Base-by-base conservation (phyloP, 2,329 filamentous ascomycete genomes). In the Xylariaceae sp. region DNA sequence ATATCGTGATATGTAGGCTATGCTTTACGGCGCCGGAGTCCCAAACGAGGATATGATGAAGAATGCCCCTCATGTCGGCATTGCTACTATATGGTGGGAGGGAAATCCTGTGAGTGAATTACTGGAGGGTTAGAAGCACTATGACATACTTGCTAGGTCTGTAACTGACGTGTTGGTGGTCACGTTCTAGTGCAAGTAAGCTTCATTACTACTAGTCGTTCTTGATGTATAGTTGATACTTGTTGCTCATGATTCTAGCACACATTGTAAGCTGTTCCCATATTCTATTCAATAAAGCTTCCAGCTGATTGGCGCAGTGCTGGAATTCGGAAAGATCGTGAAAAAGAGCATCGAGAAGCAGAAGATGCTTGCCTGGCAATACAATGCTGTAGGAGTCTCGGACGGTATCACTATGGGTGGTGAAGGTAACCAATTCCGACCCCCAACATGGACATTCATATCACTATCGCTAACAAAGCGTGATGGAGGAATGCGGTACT, bases 61-160 rank as follows among this genome's bases (percentile, higher is more conserved):
- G 76, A 94, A 84, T 55, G 89, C 90, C 50, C 91, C 94, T 11
- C 94, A 98, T 63, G 90, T 98, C 23, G 94, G 94, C 56, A 86
- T 97, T 70, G 89, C 92, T 6, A 92, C 90, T 4, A 91, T 97
- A 4, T 97, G 93, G 93, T 98, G 93, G 93, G 92, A 97, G 76
- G 94, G 94, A 24, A 97, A 97, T 72, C 91, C 94, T 33, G 88
- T 91, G 75, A 77, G 87, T 82, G 14, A 29, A 14, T 36, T 17
- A 6, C 19, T 33, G 24, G 29, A 34, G 14, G 23, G 28, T 8
- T 14, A 19, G 11, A 12, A 21, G 7, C 12, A 6, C 6, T 4
- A 28, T n/a, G 6, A 2, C 19, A 11, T 12, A 6, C 9, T 54
- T 12, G 6, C 3, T 8, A 7, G 44, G 14, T 8, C 31, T 6